Evolutionary conservation across 2,329 filamentous ascomycete species (phyloP).

Genomic region (Aspergillus sergii): DNA sequence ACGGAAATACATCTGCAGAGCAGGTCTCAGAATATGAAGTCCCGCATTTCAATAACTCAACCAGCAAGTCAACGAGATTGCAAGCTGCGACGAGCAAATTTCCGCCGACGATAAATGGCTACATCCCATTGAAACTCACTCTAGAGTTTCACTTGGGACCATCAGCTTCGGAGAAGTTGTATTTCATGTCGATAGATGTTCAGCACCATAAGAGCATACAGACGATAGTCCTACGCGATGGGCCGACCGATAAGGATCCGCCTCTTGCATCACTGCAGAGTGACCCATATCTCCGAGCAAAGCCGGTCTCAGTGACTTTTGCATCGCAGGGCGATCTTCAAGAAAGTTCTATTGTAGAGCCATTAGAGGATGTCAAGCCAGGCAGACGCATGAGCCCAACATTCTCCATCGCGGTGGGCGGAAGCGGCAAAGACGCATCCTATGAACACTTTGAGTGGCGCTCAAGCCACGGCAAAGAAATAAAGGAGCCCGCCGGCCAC

Average conservation of each 20-base stretch:
- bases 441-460: slow-evolving; percentile 9
- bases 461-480: slow-evolving; percentile 4
- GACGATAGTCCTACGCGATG: background rate
- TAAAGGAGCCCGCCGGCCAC: background rate
- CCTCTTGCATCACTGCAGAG: slow-evolving; percentile 1
- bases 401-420: background rate
- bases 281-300: background rate
- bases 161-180: background rate
- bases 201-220: background rate
- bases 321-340: background rate
- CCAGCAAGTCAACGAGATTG: background rate
- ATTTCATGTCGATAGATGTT: background rate
- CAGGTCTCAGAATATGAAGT: background rate
- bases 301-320: background rate
- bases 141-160: background rate
- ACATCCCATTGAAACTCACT: slow-evolving; percentile 2
- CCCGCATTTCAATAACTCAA: background rate
- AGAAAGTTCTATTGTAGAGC: background rate
- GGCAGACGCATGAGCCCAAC: background rate
- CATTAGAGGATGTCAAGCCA: background rate
- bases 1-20: background rate
- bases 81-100: background rate
- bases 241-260: background rate
- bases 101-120: slow-evolving; percentile 1
- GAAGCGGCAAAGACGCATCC: background rate